Evolutionary conservation across 768 basidiomycete genomes (phyloP).

Genomic region (Lactarius sp.): DNA sequence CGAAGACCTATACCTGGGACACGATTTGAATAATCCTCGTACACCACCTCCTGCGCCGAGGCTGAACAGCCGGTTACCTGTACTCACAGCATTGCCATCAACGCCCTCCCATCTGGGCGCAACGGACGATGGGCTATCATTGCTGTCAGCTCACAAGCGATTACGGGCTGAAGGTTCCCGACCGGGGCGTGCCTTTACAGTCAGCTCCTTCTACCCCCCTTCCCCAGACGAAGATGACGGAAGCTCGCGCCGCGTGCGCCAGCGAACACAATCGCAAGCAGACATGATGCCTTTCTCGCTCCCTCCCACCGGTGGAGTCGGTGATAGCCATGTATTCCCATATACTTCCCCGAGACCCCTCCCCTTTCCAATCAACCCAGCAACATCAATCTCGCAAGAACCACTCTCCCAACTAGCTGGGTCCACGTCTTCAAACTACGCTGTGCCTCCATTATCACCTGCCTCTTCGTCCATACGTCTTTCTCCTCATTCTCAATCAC

Average conservation of each 20-base stretch:
- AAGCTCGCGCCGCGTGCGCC: conserved; percentile 11
- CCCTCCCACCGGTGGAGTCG: background rate
- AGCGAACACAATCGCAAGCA: conserved; percentile 9
- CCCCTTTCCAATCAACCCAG: conserved; percentile 16
- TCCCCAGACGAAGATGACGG: conserved; percentile 15
- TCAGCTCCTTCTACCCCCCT: conserved; percentile 2
- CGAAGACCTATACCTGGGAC: conserved; percentile 9
- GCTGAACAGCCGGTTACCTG: conserved; percentile 11
- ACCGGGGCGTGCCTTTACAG: conserved; percentile 17
- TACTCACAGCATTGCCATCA: conserved; percentile 1
- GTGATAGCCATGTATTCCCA: conserved; percentile 3
- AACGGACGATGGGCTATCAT: conserved; percentile 12
- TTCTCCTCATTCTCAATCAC: background rate
- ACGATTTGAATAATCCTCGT: conserved; percentile 2
- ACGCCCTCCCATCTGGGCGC: conserved; percentile 4
- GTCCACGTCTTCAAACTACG: background rate
- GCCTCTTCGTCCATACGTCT: background rate
- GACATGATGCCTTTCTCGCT: conserved; percentile 17
- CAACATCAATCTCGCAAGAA: background rate
- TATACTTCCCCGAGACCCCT: conserved; percentile 20
- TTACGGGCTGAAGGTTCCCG: conserved; percentile 20
- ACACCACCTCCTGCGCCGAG: conserved; percentile 23
- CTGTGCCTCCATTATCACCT: background rate
- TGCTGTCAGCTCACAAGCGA: conserved; percentile 20
- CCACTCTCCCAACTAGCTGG: background rate